These are phyloP conservation scores for Beauveria scarabaeidicola DNA, from an alignment of 2,329 filamentous ascomycete genomes.

Conservation along the genomic window DNA sequence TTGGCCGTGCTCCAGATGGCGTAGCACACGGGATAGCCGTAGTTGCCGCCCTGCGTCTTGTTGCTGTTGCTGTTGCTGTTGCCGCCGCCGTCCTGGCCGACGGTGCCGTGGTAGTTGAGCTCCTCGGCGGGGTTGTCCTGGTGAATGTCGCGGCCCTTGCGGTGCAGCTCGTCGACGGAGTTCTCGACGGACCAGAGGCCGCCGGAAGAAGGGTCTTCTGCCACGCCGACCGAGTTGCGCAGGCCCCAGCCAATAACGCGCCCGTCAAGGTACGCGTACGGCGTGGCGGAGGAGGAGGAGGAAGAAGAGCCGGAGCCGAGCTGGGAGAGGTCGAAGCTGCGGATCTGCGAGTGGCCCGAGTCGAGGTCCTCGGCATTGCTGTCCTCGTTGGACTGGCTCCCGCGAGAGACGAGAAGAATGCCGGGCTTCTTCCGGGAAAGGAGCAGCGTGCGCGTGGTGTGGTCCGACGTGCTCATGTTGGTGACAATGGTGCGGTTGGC, in stretches of 20 bases:
- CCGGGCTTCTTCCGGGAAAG: constrained; percentile 46
- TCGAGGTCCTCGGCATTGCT: constrained; percentile 36
- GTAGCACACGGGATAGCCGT: constrained; percentile 64
- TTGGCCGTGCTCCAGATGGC: constrained; percentile 50
- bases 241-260: constrained; percentile 57
- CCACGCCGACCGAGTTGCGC: constrained; percentile 63
- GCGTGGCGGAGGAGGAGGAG: constrained; percentile 13
- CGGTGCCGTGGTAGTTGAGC: constrained; percentile 60
- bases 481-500: constrained; percentile 45
- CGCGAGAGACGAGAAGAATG: constrained; percentile 56
- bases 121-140: constrained; percentile 65
- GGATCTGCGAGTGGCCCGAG: constrained; percentile 59
- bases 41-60: constrained; percentile 40
- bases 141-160: constrained; percentile 53
- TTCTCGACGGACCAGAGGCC: constrained; percentile 60
- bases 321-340: constrained; percentile 41
- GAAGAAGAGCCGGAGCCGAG: constrained; percentile 18
- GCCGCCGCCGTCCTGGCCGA: constrained; percentile 26
- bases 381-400: constrained; percentile 57
- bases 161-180: constrained; percentile 54
- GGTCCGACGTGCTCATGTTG: constrained; percentile 54
- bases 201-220: constrained; percentile 48
- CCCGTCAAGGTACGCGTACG: constrained; percentile 41
- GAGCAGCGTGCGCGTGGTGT: constrained; percentile 59
- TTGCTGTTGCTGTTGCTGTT: constrained; percentile 16